A percentile compares a stretch with the other conserved stretches of the same genome.
These are phyloP conservation scores for Oryza glaberrima DNA, from an alignment of 176 grass and related monocot genomes.

Conservation along the genomic window DNA sequence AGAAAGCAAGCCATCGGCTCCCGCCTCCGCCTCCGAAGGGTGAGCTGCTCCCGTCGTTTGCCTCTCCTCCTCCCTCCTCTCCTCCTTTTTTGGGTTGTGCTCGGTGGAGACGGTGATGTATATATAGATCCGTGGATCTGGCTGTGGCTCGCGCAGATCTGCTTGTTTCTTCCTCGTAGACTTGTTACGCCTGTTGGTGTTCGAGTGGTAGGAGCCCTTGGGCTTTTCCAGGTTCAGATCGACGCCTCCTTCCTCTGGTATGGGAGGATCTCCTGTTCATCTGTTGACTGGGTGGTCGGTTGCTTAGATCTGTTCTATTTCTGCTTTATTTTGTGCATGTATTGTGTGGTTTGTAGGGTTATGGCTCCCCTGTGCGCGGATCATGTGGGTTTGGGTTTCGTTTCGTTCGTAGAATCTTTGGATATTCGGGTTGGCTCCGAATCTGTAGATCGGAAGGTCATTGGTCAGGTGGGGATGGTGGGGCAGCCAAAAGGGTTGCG, in stretches of 20 bases:
- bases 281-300: accelerated
- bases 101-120: not conserved
- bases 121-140: constrained; percentile 45
- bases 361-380: not conserved
- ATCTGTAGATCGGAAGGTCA: constrained; percentile 28
- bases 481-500: not conserved
- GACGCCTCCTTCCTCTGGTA: constrained; percentile 7
- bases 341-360: not conserved
- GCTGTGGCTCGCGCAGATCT: not conserved
- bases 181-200: not conserved
- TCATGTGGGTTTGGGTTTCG: not conserved
- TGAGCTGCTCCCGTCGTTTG: constrained; percentile 31
- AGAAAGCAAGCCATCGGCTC: constrained; percentile 16
- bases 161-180: not conserved
- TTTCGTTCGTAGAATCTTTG: not conserved
- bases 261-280: not conserved
- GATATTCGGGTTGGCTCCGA: not conserved
- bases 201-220: not conserved
- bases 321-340: not conserved
- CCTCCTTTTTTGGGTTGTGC: constrained; percentile 30
- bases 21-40: constrained; percentile 44
- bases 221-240: not conserved
- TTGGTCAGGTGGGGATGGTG: not conserved
- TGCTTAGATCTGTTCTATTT: constrained; percentile 32
- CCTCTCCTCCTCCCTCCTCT: not conserved